Base-by-base conservation (phyloP, 2,329 filamentous ascomycete species). In the Biscogniauxia sp. region DNA sequence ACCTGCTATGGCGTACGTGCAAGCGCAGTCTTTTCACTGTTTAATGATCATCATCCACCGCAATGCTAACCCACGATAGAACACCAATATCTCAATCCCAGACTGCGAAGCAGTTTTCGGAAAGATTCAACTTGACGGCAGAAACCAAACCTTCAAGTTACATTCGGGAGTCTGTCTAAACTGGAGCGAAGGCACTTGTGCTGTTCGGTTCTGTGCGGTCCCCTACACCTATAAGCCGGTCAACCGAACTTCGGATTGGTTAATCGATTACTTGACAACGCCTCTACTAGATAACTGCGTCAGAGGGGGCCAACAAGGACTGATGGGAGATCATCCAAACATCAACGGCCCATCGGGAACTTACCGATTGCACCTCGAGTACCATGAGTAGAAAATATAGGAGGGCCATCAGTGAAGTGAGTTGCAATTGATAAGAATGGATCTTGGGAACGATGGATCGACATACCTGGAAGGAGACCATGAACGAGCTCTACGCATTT, bases 1-100 rank as follows among this genome's bases (percentile, higher is more conserved):
- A 68, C 67, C 45, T 72, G 70, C 54, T 72, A 70, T 50, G 68
- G 70, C 6, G 70, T 72, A 67, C 55, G 68, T 55, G n/a, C 9
- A 13, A 26, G 2, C 28, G 11, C 6, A 1, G 15, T n/a, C 50
- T 19, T 51, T 8, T 45, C 11, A 28, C 50, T 57, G 13, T 17
- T 26, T 25, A 19, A 9, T 54, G 32, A 13, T 15, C 19, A n/a
- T n/a, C 19, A n/a, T 49, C 13, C 45, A 25, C 32, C 8, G 28
- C 15, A 5, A 54, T 32, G 41, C 54, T 66, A 53, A 64, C 25
- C 32, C 11, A 49, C 50, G 13, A 19, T 55, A 66, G 65, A 62
- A 62, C 49, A 69, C 62, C 61, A 65, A 64, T 23, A 65, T 69
- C 19, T 68, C 63, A 23, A 26, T 65, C 2, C 62, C 62, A 32